phyloP scores from a whole-genome alignment of 179 eudicot genomes.

The Spergularia azorica region DNA sequence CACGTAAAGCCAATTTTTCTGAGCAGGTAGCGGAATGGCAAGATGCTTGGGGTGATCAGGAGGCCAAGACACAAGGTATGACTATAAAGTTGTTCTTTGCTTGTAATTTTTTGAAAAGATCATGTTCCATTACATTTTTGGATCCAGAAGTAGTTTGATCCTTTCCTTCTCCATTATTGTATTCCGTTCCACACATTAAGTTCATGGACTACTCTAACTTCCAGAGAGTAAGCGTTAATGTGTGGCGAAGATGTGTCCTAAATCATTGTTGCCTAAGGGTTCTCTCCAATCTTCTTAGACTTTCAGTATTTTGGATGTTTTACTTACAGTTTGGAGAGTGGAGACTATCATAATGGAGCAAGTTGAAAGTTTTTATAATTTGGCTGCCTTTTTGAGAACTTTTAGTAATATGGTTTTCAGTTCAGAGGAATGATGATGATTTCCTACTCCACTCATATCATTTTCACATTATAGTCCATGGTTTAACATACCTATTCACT shows the following conservation, averaged over 20 bases:
- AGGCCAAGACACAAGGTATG: constrained; percentile 28
- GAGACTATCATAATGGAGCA: neutral
- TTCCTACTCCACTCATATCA: neutral
- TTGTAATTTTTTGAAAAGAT: neutral
- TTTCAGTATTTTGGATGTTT: neutral
- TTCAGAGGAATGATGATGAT: neutral
- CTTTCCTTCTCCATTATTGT: neutral
- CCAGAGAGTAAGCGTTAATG: too few species aligned
- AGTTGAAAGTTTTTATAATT: neutral
- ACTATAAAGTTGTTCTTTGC: neutral
- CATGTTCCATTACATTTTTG: neutral
- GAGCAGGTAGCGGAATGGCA: constrained; percentile 33
- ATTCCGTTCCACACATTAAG: neutral
- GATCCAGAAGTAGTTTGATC: neutral
- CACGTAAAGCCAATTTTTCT: neutral
- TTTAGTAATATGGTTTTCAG: neutral
- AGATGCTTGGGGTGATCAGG: constrained; percentile 34
- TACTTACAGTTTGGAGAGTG: neutral
- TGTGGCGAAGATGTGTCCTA: too few species aligned
- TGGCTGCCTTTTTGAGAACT: neutral
- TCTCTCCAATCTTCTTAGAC: too few species aligned
- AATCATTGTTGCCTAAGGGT: too few species aligned
- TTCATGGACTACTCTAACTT: too few species aligned
- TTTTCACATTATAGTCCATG: too few species aligned
- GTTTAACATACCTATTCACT: neutral